These are phyloP conservation scores for Plantago elongata DNA, from an alignment of 257 asterid genomes.

Conservation along the genomic window DNA sequence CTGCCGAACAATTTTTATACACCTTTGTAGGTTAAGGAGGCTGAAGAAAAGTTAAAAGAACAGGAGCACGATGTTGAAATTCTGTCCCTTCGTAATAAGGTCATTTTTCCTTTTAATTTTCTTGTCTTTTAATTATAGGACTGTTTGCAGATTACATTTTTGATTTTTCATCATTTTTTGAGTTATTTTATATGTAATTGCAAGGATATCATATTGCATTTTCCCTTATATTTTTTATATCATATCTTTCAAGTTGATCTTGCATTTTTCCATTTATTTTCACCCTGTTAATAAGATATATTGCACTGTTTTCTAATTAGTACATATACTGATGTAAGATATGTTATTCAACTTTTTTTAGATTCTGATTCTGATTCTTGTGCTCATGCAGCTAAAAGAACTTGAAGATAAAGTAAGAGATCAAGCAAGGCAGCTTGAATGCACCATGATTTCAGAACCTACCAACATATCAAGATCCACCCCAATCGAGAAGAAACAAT, in stretches of 20 bases:
- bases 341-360: too few relatives aligned
- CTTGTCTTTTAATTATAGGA: neutral
- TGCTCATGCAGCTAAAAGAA: slow-evolving; percentile 52
- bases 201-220: too few relatives aligned
- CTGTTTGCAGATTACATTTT: neutral
- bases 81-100: neutral
- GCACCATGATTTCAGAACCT: slow-evolving; percentile 24
- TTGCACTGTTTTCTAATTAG: too few relatives aligned
- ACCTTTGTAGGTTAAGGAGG: too few relatives aligned
- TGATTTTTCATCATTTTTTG: too few relatives aligned
- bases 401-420: slow-evolving; percentile 67
- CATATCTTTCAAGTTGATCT: too few relatives aligned
- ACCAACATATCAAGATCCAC: slow-evolving; percentile 31
- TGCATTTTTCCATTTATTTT: too few relatives aligned
- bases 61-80: neutral
- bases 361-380: neutral
- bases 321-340: too few relatives aligned
- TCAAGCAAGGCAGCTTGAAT: slow-evolving; percentile 52
- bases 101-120: neutral
- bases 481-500: slow-evolving; percentile 37
- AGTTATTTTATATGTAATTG: too few relatives aligned
- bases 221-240: too few relatives aligned
- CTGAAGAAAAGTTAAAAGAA: neutral
- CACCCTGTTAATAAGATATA: too few relatives aligned
- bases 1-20: too few relatives aligned